Conservation (phyloP, 2,329 filamentous ascomycete genomes). For the Penicillium hesseltinei region DNA sequence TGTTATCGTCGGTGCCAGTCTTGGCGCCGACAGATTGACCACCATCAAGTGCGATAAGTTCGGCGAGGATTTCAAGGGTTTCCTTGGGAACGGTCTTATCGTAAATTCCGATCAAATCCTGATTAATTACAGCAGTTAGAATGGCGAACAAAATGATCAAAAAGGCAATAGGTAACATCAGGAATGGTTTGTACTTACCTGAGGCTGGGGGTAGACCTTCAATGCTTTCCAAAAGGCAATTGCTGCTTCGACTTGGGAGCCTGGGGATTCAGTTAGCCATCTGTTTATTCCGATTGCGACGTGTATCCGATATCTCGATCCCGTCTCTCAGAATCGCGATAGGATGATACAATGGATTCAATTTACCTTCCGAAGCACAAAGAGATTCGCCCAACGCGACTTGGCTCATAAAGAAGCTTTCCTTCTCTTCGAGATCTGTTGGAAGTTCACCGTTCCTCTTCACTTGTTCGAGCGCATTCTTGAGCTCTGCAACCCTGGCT, state of each 20-base stretch:
- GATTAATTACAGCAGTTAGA: background rate
- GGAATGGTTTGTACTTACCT: slow-evolving; percentile 1
- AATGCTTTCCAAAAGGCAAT: slow-evolving; percentile 97
- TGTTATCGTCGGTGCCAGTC: slow-evolving; percentile 32
- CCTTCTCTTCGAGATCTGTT: slow-evolving; percentile 83
- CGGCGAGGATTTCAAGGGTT: slow-evolving; percentile 90
- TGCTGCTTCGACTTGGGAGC: slow-evolving; percentile 69
- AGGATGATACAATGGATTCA: slow-evolving; percentile 5
- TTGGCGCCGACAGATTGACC: slow-evolving; percentile 36
- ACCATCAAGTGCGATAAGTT: slow-evolving; percentile 92
- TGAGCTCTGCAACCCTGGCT: slow-evolving; percentile 64
- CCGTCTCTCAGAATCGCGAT: background rate
- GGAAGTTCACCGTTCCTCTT: slow-evolving; percentile 86
- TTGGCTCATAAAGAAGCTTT: slow-evolving; percentile 95
- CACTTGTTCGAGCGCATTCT: slow-evolving; percentile 71
- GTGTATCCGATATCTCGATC: background rate
- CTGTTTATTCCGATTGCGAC: background rate
- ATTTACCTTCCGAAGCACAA: slow-evolving; percentile 71
- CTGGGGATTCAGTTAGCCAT: slow-evolving; percentile 23
- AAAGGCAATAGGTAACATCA: background rate
- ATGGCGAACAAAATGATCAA: background rate
- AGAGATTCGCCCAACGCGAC: slow-evolving; percentile 84
- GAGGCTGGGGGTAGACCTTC: slow-evolving; percentile 93
- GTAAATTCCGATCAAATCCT: slow-evolving; percentile 90
- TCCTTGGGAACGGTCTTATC: slow-evolving; percentile 98